These are phyloP conservation scores for Diaporthe vexans DNA, from an alignment of 2,329 filamentous ascomycete genomes.

Conservation along the genomic window DNA sequence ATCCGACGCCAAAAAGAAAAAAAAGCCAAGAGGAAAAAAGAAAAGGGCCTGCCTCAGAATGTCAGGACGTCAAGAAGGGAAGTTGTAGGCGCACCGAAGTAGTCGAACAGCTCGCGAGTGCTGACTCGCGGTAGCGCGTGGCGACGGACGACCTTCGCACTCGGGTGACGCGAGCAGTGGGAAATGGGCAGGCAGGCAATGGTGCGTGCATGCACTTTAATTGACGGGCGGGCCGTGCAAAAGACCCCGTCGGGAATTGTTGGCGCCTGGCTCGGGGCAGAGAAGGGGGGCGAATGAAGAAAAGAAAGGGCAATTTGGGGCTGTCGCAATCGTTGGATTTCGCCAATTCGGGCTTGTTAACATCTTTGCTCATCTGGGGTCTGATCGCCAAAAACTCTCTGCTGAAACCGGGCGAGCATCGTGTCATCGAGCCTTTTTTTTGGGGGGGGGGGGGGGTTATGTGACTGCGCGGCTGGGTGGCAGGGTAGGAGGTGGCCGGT, in stretches of 20 bases:
- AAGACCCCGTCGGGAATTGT: neutral
- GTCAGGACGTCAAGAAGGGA: neutral
- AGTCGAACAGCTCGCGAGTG: neutral
- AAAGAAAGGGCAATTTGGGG: neutral
- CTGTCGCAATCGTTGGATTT: conserved; percentile 4
- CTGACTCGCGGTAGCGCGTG: conserved; percentile 27
- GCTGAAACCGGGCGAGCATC: conserved; percentile 22
- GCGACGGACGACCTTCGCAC: neutral
- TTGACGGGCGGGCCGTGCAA: conserved; percentile 12
- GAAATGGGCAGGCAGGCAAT: neutral
- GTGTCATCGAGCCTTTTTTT: neutral
- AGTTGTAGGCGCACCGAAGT: neutral
- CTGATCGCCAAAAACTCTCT: conserved; percentile 8
- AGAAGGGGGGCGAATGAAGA: no score
- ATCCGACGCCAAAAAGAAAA: neutral
- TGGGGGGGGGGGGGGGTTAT: no score
- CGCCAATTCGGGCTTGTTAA: neutral
- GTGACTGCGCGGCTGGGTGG: neutral
- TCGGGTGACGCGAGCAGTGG: conserved; percentile 8
- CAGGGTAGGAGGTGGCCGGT: neutral
- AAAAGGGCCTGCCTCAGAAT: no score
- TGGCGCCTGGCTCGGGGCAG: neutral
- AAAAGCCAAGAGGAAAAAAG: no score
- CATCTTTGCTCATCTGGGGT: neutral
- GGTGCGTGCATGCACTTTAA: conserved; percentile 6